These are phyloP conservation scores for Arctostaphylos glauca DNA, from an alignment of 148 eudicot genomes.

Conservation along the genomic window DNA sequence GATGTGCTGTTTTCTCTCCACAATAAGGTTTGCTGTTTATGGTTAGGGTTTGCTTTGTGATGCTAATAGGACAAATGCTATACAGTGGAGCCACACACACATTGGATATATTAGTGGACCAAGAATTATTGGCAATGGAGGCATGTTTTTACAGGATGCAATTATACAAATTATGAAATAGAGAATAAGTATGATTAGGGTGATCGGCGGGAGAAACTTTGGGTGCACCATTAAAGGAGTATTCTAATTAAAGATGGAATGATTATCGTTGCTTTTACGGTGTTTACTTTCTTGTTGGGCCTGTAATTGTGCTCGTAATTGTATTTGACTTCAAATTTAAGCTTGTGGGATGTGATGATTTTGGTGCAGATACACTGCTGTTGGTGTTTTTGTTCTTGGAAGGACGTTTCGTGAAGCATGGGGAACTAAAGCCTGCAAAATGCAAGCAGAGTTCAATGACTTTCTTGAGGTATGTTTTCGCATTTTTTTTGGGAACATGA, in stretches of 20 bases:
- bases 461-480: slow-evolving; percentile 68
- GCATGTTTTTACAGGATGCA: not conserved
- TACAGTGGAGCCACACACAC: no score
- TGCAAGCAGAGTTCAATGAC: slow-evolving; percentile 91
- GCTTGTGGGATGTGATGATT: not conserved
- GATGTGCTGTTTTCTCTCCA: no score
- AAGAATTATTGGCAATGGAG: no score
- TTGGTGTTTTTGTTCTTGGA: slow-evolving; percentile 97
- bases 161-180: not conserved
- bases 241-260: not conserved
- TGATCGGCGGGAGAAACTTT: not conserved
- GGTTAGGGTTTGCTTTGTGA: no score
- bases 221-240: not conserved
- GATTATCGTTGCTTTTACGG: not conserved
- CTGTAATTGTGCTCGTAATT: not conserved
- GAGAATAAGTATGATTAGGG: not conserved
- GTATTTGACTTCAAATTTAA: not conserved
- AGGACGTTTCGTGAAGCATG: slow-evolving; percentile 87
- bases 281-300: not conserved
- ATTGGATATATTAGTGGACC: no score
- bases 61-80: no score
- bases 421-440: slow-evolving; percentile 71
- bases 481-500: not conserved
- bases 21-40: no score
- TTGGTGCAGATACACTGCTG: slow-evolving; percentile 83